These are phyloP conservation scores for Xylaria sp. DNA, from an alignment of 2,329 filamentous ascomycete genomes.

Conservation along the genomic window DNA sequence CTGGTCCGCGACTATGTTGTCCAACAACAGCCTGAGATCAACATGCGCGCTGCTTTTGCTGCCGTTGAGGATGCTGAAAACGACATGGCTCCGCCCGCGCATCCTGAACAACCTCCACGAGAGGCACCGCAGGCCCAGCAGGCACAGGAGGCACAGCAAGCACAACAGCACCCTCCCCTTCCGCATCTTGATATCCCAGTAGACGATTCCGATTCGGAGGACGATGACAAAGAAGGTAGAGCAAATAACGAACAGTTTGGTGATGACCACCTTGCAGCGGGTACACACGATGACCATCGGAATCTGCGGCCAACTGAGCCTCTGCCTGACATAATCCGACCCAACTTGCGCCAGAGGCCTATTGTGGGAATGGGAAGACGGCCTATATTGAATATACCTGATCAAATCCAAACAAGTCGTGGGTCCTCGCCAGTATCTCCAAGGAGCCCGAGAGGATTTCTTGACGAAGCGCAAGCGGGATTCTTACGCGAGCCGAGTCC, in stretches of 20 bases:
- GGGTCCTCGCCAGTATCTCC: constrained; percentile 32
- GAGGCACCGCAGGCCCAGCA: not conserved
- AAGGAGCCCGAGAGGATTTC: constrained; percentile 30
- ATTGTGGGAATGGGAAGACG: constrained; percentile 47
- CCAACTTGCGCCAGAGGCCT: constrained; percentile 41
- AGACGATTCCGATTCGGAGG: constrained; percentile 27
- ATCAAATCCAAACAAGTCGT: constrained; percentile 34
- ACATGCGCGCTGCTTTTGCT: constrained; percentile 76
- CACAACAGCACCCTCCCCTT: constrained; percentile 29
- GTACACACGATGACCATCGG: constrained; percentile 33
- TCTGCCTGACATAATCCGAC: constrained; percentile 35
- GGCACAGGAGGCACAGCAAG: constrained; percentile 16
- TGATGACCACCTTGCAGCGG: constrained; percentile 22
- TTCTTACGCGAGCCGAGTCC: constrained; percentile 34
- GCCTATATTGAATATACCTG: constrained; percentile 38
- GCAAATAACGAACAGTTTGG: constrained; percentile 34
- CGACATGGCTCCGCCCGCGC: constrained; percentile 39
- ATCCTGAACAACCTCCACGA: constrained; percentile 2
- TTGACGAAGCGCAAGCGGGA: constrained; percentile 31
- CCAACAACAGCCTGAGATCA: constrained; percentile 93
- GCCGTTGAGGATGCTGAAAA: constrained; percentile 59
- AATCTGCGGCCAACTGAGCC: constrained; percentile 28
- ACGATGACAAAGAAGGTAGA: constrained; percentile 35
- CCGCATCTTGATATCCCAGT: constrained; percentile 34
- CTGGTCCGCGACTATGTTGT: constrained; percentile 97